Percentiles rank a stretch among this genome's conserved stretches.
phyloP scores from a whole-genome alignment of 2,329 filamentous ascomycete genomes.

The Penicillium sp. region DNA sequence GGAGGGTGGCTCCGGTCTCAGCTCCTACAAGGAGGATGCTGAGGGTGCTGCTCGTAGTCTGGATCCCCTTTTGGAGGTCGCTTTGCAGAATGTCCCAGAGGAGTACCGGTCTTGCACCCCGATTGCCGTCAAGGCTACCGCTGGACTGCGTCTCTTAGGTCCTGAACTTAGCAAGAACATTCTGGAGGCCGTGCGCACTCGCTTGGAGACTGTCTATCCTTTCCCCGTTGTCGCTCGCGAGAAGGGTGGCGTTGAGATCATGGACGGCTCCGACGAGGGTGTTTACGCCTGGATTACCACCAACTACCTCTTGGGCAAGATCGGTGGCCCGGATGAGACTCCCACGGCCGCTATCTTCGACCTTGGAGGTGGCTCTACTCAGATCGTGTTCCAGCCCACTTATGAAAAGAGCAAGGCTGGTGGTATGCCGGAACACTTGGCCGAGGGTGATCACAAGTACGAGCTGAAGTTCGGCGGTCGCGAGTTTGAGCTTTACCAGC shows the following conservation, averaged over 20 bases:
- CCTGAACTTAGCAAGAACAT: constrained; percentile 79
- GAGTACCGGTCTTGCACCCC: constrained; percentile 90
- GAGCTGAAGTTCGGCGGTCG: constrained; percentile 85
- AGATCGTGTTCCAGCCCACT: constrained; percentile 97
- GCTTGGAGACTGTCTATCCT: constrained; percentile 85
- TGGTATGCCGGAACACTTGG: constrained; percentile 82
- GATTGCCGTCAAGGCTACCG: constrained; percentile 96
- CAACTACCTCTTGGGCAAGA: constrained; percentile 97
- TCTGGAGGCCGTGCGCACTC: constrained; percentile 76
- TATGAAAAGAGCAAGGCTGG: constrained; percentile 73
- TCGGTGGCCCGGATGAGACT: constrained; percentile 85
- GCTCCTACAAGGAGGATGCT: constrained; percentile 82
- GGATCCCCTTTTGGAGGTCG: constrained; percentile 83
- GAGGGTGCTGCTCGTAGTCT: constrained; percentile 86
- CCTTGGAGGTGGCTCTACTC: constrained; percentile 92
- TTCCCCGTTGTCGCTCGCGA: constrained; percentile 90
- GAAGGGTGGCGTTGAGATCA: constrained; percentile 87
- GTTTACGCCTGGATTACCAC: constrained; percentile 99
- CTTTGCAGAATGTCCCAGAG: constrained; percentile 80
- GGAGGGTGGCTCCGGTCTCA: constrained; percentile 76
- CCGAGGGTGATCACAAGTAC: constrained; percentile 95
- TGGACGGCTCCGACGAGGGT: constrained; percentile 96
- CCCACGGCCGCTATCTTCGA: constrained; percentile 95
- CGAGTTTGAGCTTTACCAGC: constrained; percentile 91
- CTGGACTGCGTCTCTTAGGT: constrained; percentile 85